phyloP scores from a whole-genome alignment of 495 filamentous ascomycete species.

The Trichocladium antarcticum region DNA sequence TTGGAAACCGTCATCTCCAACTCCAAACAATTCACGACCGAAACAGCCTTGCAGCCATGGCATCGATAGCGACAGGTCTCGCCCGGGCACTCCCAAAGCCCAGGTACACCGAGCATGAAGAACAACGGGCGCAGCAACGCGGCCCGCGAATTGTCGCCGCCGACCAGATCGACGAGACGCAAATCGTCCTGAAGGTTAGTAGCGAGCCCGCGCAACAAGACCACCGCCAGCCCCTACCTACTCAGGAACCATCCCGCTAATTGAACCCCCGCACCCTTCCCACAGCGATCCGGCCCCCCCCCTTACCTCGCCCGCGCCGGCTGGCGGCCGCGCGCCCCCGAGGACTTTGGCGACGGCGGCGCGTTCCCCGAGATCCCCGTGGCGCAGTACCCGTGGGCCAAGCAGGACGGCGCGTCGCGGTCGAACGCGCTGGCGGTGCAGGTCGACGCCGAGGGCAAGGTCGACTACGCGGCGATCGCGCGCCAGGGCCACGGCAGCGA shows the following conservation, averaged over 20 bases:
- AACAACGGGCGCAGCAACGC: slow-evolving; percentile 61
- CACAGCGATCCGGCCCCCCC: slow-evolving; percentile 70
- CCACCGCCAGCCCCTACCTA: background rate
- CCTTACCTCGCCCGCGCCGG: slow-evolving; percentile 72
- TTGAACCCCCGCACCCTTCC: slow-evolving; percentile 7
- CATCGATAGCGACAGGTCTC: slow-evolving; percentile 63
- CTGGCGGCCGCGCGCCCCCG: slow-evolving; percentile 75
- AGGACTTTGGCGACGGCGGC: slow-evolving; percentile 94
- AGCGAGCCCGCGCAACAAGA: slow-evolving; percentile 11
- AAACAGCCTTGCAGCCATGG: slow-evolving; percentile 37
- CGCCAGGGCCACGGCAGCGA: slow-evolving; percentile 75
- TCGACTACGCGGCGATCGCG: slow-evolving; percentile 95
- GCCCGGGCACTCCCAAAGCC: slow-evolving; percentile 79
- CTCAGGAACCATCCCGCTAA: background rate
- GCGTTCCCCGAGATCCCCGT: slow-evolving; percentile 91
- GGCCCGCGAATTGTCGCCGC: slow-evolving; percentile 70
- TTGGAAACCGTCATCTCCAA: slow-evolving; percentile 7
- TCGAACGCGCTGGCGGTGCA: slow-evolving; percentile 87
- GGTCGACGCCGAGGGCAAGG: slow-evolving; percentile 81
- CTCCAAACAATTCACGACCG: background rate
- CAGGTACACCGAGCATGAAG: slow-evolving; percentile 80
- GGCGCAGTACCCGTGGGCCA: slow-evolving; percentile 92
- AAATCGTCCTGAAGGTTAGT: slow-evolving; percentile 70
- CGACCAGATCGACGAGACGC: slow-evolving; percentile 68
- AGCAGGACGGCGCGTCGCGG: slow-evolving; percentile 51